Base-by-base conservation (phyloP, 148 eudicot species). In the Persicaria maculosa region DNA sequence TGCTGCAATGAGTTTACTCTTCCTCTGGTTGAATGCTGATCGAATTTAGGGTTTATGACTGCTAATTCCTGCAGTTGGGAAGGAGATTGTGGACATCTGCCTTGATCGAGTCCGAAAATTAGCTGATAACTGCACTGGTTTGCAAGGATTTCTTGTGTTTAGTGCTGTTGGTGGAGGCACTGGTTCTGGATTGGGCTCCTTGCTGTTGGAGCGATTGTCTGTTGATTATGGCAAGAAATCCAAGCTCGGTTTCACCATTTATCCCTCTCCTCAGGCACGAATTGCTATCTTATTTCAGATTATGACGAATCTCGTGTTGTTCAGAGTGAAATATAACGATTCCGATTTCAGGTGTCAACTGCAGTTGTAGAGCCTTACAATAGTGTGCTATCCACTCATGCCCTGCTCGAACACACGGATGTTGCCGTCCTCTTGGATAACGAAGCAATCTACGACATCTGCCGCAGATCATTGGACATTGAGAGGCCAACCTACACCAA, bases 151-250 rank as follows among this genome's bases (percentile, higher is more conserved):
- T 67, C 78, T 86, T 47, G 83, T 85, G 11, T 85, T 85, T 16
- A 85, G 57, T 70, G 88, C 86, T 45, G 88, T 85, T 54, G 88
- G 88, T 71, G 88, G 88, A 52, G 88, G 88, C 59, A 86, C 88
- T 46, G 88, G 88, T 71, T 86, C 86, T 81, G 88, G 88, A 74
- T 62, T 86, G 50, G 88, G 88, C 6, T 86, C 86, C 74, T 76
- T 86, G 76, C 76, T 86, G 76, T 74, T 86, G 59, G 88, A 86
- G 74, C 86, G 88, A 52, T 72, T 86, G 25, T 86, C 88, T 5
- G 86, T 86, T 3, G 88, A 86, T 47, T 86, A 86, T 48, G 88
- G 88, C 88, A 74, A 83, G 40, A 31, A 31, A 31, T 31, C 40
- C 40, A 31, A 31, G 40, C 40, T 31, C 40, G 40, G 40, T 31